Evolutionary conservation across 371 early-diverging fungal genomes (phyloP).

Genomic region (Mucor racemosus): DNA sequence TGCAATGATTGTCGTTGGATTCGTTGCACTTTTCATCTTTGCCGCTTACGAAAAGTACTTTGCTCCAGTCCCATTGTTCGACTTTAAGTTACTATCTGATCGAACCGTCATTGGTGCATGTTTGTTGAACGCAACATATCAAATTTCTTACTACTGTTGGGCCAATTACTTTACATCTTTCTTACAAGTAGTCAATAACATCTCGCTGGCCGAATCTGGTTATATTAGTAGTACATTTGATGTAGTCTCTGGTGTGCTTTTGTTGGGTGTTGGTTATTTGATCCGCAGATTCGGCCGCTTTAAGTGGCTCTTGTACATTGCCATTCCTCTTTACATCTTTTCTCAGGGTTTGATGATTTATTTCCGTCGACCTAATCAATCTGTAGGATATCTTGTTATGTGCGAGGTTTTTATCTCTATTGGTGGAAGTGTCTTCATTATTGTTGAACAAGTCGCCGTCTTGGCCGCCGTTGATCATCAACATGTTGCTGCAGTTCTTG

Average conservation of each 20-base stretch:
- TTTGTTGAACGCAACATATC: conserved; percentile 14
- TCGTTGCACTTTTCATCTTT: conserved; percentile 15
- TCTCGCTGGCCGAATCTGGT: conserved; percentile 16
- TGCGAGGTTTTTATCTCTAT: conserved; percentile 28
- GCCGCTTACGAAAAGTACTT: conserved; percentile 11
- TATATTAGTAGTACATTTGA: conserved; percentile 25
- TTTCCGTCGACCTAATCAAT: conserved; percentile 26
- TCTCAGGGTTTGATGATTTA: conserved; percentile 26
- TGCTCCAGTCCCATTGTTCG: conserved; percentile 17
- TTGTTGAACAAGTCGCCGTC: conserved; percentile 26
- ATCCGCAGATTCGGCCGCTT: conserved; percentile 22
- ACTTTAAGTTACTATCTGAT: conserved; percentile 19
- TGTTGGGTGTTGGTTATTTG: conserved; percentile 16
- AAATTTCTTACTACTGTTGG: conserved; percentile 23
- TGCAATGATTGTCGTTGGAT: conserved; percentile 21
- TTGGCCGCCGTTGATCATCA: conserved; percentile 23
- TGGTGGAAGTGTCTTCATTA: conserved; percentile 28
- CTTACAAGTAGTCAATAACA: conserved; percentile 22
- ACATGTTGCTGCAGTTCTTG: conserved; percentile 18
- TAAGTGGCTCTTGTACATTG: conserved; percentile 25
- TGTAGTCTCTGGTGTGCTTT: conserved; percentile 17
- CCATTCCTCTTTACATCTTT: conserved; percentile 19
- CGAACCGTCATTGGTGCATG: conserved; percentile 21
- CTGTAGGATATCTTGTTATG: conserved; percentile 27
- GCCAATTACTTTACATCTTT: conserved; percentile 23